Base-by-base conservation (phyloP, 257 asterid species). In the Forsythia suspensa region DNA sequence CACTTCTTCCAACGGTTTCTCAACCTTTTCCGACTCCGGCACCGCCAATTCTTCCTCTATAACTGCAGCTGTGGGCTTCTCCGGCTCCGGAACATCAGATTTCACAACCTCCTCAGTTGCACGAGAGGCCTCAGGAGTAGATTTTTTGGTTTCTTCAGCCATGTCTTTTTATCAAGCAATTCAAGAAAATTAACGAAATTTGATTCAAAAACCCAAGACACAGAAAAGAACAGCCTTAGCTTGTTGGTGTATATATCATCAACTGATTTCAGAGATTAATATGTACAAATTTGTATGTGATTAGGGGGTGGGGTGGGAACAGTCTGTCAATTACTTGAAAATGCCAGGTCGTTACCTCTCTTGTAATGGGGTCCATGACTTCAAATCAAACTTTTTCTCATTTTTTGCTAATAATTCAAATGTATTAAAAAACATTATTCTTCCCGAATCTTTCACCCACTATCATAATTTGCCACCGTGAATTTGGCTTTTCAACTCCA, bases 81-180 rank as follows among this genome's bases (percentile, higher is more conserved):
- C 77, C 44, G 73, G 51, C 40, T 71, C 82, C 0, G 82, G 73
- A 24, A 77, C 85, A 76, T 82, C 87, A 4, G 86, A 80, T 71
- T 82, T 83, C 11, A 71, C 85, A 41, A 71, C 86, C 16, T 80
- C 84, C 18, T 80, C 71, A 1, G 79, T 65, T 6, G 77, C 70
- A 8, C 81, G 72, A 29, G 79, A 78, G 0, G 84, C 42, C 70
- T 81, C 87, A 8, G 81, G 41, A n/a, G 83, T 80, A 4, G 81
- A 16, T 42, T 76, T 63, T 65, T 84, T 84, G 0, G 85, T 87
- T 80, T 84, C 90, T 52, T 82, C 88, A 57, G 88, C 90, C 90
- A 87, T 87, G 55, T 59, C 71, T 46, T 66, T 15, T 21, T 24
- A 24, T 10, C 70, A 29, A 29, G 20, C 40, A 63, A 63, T 63